A percentile compares a stretch with the other conserved stretches of the same genome.
phyloP scores from a whole-genome alignment of 2,329 filamentous ascomycete species.

The Geoglossum cookeanum region DNA sequence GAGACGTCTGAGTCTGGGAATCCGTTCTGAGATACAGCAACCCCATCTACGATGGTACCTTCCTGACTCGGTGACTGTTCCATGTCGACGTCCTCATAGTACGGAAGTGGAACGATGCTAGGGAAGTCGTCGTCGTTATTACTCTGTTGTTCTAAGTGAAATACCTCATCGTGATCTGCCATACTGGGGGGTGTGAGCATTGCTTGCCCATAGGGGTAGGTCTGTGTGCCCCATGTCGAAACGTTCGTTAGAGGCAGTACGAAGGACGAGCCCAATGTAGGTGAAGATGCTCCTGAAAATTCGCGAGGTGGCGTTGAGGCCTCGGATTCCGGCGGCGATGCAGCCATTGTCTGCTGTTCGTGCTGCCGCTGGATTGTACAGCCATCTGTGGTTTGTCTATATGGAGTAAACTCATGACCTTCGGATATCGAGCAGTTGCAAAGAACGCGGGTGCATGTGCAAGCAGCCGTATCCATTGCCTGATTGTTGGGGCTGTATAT shows the following conservation, averaged over 20 bases:
- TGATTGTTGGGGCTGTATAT: not conserved
- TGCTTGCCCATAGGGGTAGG: not conserved
- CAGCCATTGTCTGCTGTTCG: not conserved
- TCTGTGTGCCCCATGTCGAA: not conserved
- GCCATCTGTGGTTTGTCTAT: not conserved
- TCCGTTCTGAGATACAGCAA: not conserved
- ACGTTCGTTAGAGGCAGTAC: not conserved
- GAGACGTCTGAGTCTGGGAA: not conserved
- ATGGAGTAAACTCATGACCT: not conserved
- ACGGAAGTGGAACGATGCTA: not conserved
- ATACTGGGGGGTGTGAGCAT: conserved; percentile 1
- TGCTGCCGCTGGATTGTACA: not conserved
- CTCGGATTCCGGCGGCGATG: not conserved
- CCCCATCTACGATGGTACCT: not conserved
- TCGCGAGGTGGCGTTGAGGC: not conserved
- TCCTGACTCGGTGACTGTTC: not conserved
- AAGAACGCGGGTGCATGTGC: not conserved
- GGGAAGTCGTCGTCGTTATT: not conserved
- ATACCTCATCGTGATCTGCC: not conserved
- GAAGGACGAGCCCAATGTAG: not conserved
- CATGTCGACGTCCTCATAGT: not conserved
- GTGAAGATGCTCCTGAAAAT: not conserved
- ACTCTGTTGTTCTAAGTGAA: not conserved
- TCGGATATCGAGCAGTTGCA: not conserved
- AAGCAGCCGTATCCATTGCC: not conserved